Evolutionary conservation across 306 rosid species (phyloP).

Genomic region (Rosa multiflora): DNA sequence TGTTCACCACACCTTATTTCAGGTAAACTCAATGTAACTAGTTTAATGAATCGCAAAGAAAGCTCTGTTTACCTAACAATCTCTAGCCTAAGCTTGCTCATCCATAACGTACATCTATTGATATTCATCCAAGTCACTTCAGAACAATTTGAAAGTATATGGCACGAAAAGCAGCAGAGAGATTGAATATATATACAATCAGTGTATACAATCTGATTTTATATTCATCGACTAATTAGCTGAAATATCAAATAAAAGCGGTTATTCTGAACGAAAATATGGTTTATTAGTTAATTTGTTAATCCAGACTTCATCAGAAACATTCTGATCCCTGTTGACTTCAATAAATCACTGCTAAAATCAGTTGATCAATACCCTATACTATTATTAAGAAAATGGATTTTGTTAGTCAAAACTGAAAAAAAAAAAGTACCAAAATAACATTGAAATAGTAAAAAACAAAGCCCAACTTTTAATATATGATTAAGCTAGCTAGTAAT

Average conservation of each 20-base stretch:
- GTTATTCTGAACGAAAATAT: background rate
- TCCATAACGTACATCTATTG: too few species aligned
- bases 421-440: too few species aligned
- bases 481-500: background rate
- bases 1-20: background rate
- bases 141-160: background rate
- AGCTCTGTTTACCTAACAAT: background rate
- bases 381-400: too few species aligned
- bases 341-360: background rate
- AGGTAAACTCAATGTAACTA: too few species aligned
- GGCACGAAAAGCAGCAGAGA: background rate
- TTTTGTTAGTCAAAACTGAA: too few species aligned
- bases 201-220: too few species aligned
- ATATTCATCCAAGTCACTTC: background rate
- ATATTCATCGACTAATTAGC: background rate
- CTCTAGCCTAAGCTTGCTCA: background rate
- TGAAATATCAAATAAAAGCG: background rate
- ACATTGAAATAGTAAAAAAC: too few species aligned
- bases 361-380: background rate
- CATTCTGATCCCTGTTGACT: slow-evolving; percentile 2
- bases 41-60: background rate
- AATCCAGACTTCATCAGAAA: background rate
- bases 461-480: background rate
- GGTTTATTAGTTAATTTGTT: background rate
- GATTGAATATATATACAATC: too few species aligned